Conservation (phyloP, 306 rosid species). For the Trichosanthes truncata region DNA sequence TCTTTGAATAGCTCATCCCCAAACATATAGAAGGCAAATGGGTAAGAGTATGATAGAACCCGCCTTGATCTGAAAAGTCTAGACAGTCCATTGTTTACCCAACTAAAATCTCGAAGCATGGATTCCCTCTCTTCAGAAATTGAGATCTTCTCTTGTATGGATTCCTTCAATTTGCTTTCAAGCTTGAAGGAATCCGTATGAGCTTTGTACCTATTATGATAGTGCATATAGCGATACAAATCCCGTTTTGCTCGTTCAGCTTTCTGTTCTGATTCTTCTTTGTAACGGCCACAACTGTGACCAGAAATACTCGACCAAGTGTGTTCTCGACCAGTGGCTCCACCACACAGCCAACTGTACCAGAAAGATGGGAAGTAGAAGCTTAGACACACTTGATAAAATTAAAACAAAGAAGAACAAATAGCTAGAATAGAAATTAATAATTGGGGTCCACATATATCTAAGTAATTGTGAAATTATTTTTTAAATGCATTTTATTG, state of each 20-base stretch:
- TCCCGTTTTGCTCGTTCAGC: slow-evolving; percentile 87
- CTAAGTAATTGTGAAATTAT: not conserved
- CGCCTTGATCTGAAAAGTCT: slow-evolving; percentile 95
- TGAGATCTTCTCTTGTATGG: slow-evolving; percentile 49
- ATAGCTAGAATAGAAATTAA: not conserved
- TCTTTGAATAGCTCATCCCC: slow-evolving; percentile 90
- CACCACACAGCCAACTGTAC: slow-evolving; percentile 96
- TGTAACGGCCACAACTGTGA: slow-evolving; percentile 94
- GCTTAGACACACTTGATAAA: not conserved
- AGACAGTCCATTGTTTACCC: slow-evolving; percentile 73
- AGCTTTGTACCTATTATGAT: slow-evolving; percentile 87
- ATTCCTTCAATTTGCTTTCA: slow-evolving; percentile 70
- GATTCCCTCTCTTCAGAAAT: slow-evolving; percentile 58
- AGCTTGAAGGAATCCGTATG: slow-evolving; percentile 93
- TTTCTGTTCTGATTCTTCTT: slow-evolving; percentile 45
- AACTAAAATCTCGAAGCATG: slow-evolving; percentile 58
- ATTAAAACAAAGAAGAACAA: not conserved
- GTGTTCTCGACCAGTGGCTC: slow-evolving; percentile 87
- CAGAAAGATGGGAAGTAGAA: slow-evolving; percentile 13
- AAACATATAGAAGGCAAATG: slow-evolving; percentile 95
- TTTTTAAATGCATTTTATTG: not conserved
- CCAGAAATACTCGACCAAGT: slow-evolving; percentile 78
- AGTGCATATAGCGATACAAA: slow-evolving; percentile 78
- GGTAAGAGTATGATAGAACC: slow-evolving; percentile 87
- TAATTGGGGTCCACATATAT: no score